phyloP scores from a whole-genome alignment of 805 yeast genomes.

The Starmera amethionina region DNA sequence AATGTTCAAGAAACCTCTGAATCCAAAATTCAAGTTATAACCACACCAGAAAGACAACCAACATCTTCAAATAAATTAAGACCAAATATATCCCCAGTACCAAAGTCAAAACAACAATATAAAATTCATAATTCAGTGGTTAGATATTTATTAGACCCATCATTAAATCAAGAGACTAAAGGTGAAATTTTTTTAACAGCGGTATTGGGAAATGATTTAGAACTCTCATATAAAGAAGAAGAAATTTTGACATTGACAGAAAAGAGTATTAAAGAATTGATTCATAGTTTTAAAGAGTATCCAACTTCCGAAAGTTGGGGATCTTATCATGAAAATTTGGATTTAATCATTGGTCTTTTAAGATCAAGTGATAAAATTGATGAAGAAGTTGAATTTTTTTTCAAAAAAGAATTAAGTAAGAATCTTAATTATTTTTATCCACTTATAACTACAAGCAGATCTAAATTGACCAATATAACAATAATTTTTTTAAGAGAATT shows the following conservation, averaged over 20 bases:
- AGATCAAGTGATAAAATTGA: conserved; percentile 4
- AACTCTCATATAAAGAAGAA: conserved; percentile 2
- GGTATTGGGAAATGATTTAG: conserved; percentile 13
- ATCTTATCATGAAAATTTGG: conserved; percentile 7
- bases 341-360: conserved; percentile 11
- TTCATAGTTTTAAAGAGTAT: conserved; percentile 5
- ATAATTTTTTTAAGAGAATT: conserved; percentile 16
- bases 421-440: too few species aligned
- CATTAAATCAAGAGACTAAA: neutral
- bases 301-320: conserved; percentile 17
- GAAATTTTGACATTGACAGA: conserved; percentile 2
- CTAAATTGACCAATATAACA: conserved; percentile 7
- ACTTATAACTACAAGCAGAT: conserved; percentile 9
- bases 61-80: neutral
- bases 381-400: too few species aligned
- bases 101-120: conserved; percentile 1
- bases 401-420: too few species aligned
- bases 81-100: neutral
- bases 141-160: neutral
- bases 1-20: neutral
- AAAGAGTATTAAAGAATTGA: conserved; percentile 4
- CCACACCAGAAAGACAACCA: neutral
- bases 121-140: neutral
- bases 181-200: conserved; percentile 9
- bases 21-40: neutral